phyloP scores from a whole-genome alignment of 805 yeast species.

The Lipomyces sp. region DNA sequence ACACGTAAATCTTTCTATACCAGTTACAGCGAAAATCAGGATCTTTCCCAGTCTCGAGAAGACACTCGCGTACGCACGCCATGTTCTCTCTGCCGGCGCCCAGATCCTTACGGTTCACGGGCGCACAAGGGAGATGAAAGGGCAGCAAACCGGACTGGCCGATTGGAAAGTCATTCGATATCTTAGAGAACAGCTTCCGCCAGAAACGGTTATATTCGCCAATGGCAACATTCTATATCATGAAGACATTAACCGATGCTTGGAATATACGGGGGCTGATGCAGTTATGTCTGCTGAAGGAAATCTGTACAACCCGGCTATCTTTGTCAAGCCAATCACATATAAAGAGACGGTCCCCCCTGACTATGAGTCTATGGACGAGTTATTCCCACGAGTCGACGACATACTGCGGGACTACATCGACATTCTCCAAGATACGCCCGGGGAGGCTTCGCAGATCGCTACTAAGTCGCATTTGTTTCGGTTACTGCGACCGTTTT shows the following conservation, averaged over 20 bases:
- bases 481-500: slow-evolving; percentile 80
- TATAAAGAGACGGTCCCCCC: slow-evolving; percentile 18
- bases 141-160: slow-evolving; percentile 93
- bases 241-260: slow-evolving; percentile 75
- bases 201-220: slow-evolving; percentile 88
- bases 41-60: slow-evolving; percentile 84
- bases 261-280: slow-evolving; percentile 69
- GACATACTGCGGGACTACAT: slow-evolving; percentile 80
- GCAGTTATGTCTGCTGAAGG: slow-evolving; percentile 99
- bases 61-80: slow-evolving; percentile 81
- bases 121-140: slow-evolving; percentile 95
- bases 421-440: slow-evolving; percentile 69
- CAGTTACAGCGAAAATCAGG: slow-evolving; percentile 95
- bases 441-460: slow-evolving; percentile 73
- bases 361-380: slow-evolving; percentile 57
- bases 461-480: slow-evolving; percentile 94
- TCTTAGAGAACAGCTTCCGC: slow-evolving; percentile 73
- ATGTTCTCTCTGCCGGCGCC: slow-evolving; percentile 92
- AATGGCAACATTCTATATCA: slow-evolving; percentile 95
- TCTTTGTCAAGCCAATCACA: slow-evolving; percentile 52
- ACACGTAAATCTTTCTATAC: slow-evolving; percentile 71
- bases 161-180: slow-evolving; percentile 83
- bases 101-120: slow-evolving; percentile 95
- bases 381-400: slow-evolving; percentile 85
- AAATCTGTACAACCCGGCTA: slow-evolving; percentile 89